These are phyloP conservation scores for Platismatia glauca DNA, from an alignment of 495 filamentous ascomycete species.

Conservation along the genomic window DNA sequence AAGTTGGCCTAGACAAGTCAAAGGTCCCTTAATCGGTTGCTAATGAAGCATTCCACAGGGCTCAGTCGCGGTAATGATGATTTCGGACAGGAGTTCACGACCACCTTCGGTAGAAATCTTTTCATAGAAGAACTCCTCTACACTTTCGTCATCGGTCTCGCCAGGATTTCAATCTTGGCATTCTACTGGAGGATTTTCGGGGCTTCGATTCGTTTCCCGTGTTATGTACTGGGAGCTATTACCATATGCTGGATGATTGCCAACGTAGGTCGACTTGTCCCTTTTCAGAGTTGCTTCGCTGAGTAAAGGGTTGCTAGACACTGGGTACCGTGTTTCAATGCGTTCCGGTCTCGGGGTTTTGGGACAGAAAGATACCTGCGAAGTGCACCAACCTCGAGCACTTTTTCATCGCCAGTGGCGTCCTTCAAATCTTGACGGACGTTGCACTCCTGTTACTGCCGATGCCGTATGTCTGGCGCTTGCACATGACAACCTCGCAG, in stretches of 20 bases:
- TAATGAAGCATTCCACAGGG: background rate
- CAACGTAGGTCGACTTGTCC: slow-evolving; percentile 3
- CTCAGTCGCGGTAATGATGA: slow-evolving; percentile 15
- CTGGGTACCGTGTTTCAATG: slow-evolving; percentile 13
- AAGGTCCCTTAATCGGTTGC: background rate
- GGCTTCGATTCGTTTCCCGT: slow-evolving; percentile 3
- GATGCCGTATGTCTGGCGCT: slow-evolving; percentile 37
- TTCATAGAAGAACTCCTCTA: slow-evolving; percentile 22
- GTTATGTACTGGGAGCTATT: slow-evolving; percentile 9
- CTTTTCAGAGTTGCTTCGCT: background rate
- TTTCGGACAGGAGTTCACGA: background rate
- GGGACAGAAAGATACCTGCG: background rate
- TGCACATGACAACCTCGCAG: slow-evolving; percentile 35
- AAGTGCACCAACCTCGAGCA: slow-evolving; percentile 11
- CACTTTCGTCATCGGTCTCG: slow-evolving; percentile 7
- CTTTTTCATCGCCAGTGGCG: slow-evolving; percentile 7
- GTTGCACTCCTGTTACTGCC: slow-evolving; percentile 41
- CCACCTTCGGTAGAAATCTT: slow-evolving; percentile 13
- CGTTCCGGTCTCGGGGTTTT: slow-evolving; percentile 3
- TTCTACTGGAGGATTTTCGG: slow-evolving; percentile 24
- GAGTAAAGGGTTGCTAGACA: background rate
- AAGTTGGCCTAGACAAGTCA: background rate
- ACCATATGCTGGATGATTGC: slow-evolving; percentile 10
- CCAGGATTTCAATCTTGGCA: slow-evolving; percentile 22
- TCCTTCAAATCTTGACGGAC: slow-evolving; percentile 39